Evolutionary conservation across 169 alveolate genomes (phyloP), one percentile per base, ranked within the genome.

Genomic region (Plasmodium vivax): DNA sequence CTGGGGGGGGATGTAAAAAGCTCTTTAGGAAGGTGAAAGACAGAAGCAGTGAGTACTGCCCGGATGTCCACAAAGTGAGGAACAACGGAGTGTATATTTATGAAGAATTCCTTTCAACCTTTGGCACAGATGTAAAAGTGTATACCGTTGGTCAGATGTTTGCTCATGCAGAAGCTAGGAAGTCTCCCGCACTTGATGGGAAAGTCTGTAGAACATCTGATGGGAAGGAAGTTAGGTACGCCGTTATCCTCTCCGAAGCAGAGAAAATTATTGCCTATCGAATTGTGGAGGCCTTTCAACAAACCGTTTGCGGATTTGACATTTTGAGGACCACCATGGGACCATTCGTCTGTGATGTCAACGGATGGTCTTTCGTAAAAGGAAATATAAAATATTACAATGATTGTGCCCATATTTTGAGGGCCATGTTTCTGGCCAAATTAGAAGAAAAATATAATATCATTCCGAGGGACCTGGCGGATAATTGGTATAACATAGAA

Each of bases 81-180:
- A 96, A 97, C 51, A 98, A 98, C 83, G 99, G 98, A n/a, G 95
- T 96, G 30, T 98, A 98, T 95, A 96, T 98, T 14, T 99, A 99
- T 95, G 99, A 98, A 93, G 98, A 98, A 85, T 99, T 99, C 94
- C 94, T 99, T 85, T 98, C 99, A 54, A 98, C 99, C 0, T 98
- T 98, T 94, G 99, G 99, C 19, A 98, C 99, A 75, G 99, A 99
- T 92, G 98, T 99, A 62, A 99, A 99, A 96, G 99, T 98, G 1
- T 98, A 99, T 95, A 98, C 99, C 0, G 99, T 99, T 23, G 99
- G 99, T 2, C 98, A 97, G 27, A 98, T 98, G 96, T 99, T 98
- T 95, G 99, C 99, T 9, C 99, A 99, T 95, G 99, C 99, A 0
- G 99, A 99, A 95, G 99, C 99, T 5, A 96, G 99, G 77, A 99